Base-by-base conservation (phyloP, 176 grass and related monocot genomes). In the Triticum urartu region DNA sequence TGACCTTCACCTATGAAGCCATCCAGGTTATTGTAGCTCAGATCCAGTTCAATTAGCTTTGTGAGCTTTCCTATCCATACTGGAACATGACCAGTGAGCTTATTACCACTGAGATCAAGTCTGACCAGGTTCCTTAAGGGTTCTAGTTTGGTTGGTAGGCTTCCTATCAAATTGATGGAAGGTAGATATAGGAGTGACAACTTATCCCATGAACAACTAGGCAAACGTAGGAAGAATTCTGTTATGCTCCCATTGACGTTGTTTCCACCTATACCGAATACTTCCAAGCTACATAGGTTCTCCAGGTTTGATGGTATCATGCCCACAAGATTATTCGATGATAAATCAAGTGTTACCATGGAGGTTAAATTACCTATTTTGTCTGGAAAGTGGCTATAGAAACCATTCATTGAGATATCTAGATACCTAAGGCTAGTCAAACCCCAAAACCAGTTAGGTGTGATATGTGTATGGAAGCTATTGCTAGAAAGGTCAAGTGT, bases 331-430 rank as follows among this genome's bases (percentile, higher is more conserved):
- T 1, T 6, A 36, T 36, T 36, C 1, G 4, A 4, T 0, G 4
- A 35, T 35, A 36, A 36, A 36, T 36, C 35, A 7, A 36, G 35
- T 0, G 0, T 0, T 36, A 43, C 21, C 0, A 87, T n/a, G 9
- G 73, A 71, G 0, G 87, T 89, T 24, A 89, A 20, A 24, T 36
- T 86, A 2, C 48, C 48, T 0, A 52, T 52, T 0, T 52, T 0
- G 1, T 52, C 5, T 0, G 48, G 48, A 17, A 52, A 17, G 0
- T 2, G 48, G 48, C 84, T 47, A 32, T 72, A 0, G 4, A 86
- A 58, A 9, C 7, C 2, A 35, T 3, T 69, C 0, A 0, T 0
- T 3, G 2, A 2, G 17, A 77, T 0, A 26, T 38, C 7, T 14
- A 2, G 17, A 77, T 0, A 26, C 50, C 7, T 14, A 0, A 90